phyloP scores from a whole-genome alignment of 2,329 filamentous ascomycete species.

The Aspergillus latus region DNA sequence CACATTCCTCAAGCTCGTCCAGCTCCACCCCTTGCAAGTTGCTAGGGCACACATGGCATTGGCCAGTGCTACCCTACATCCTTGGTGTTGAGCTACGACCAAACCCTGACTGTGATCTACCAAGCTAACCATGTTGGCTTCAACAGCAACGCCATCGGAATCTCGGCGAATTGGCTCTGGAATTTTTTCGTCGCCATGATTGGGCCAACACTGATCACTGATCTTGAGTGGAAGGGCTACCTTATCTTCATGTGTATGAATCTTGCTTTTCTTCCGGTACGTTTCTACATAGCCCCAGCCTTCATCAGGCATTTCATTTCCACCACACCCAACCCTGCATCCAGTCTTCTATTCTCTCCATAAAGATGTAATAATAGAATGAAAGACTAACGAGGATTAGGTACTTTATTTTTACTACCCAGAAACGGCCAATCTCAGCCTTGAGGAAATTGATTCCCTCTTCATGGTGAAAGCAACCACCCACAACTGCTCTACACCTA shows the following conservation, averaged over 20 bases:
- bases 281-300: slow-evolving; percentile 7
- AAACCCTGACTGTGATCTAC: not conserved
- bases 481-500: not conserved
- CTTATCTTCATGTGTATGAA: slow-evolving; percentile 39
- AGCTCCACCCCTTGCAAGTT: not conserved
- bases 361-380: no score
- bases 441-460: slow-evolving; percentile 48
- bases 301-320: not conserved
- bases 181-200: slow-evolving; percentile 49
- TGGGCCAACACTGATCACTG: slow-evolving; percentile 33
- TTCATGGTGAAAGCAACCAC: slow-evolving; percentile 28
- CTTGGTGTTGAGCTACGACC: not conserved
- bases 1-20: slow-evolving; percentile 8
- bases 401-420: slow-evolving; percentile 50
- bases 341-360: not conserved
- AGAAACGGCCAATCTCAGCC: slow-evolving; percentile 45
- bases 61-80: not conserved
- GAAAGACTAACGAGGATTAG: slow-evolving; percentile 11
- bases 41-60: not conserved
- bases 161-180: slow-evolving; percentile 52
- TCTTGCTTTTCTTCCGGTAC: slow-evolving; percentile 38
- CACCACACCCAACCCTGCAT: not conserved
- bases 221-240: slow-evolving; percentile 37
- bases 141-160: slow-evolving; percentile 44
- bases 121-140: not conserved